Conservation (phyloP, 2,329 filamentous ascomycete species). For the Colletotrichum destructivum region DNA sequence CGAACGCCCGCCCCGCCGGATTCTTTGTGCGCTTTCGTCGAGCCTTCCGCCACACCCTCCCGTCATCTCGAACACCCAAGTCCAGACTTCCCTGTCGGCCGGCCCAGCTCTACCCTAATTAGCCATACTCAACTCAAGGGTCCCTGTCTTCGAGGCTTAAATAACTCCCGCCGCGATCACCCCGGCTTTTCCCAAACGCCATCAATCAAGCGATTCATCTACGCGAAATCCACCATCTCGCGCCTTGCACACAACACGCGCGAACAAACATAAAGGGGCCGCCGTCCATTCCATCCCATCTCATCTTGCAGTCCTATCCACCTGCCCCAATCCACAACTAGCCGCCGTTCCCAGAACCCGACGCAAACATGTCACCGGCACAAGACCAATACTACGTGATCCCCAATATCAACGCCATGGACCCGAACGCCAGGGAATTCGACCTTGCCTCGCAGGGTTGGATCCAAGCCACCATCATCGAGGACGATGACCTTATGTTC, state of each 20-base stretch:
- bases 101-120: conserved; percentile 2
- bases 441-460: conserved; percentile 57
- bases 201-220: conserved; percentile 28
- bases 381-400: conserved; percentile 48
- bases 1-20: conserved; percentile 14
- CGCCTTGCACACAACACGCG: conserved; percentile 12
- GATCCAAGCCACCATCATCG: conserved; percentile 70
- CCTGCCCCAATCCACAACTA: conserved; percentile 11
- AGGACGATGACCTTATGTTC: conserved; percentile 74
- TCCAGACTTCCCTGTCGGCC: conserved; percentile 37
- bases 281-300: conserved; percentile 29
- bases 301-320: background rate
- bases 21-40: conserved; percentile 40
- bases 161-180: conserved; percentile 33
- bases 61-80: conserved; percentile 30
- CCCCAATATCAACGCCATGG: conserved; percentile 52
- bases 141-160: conserved; percentile 35
- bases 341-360: conserved; percentile 23
- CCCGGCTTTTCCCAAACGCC: conserved; percentile 36
- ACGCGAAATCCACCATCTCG: conserved; percentile 29
- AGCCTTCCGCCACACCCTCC: conserved; percentile 13
- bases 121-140: background rate
- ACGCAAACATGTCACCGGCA: conserved; percentile 35
- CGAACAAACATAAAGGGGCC: conserved; percentile 36
- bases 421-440: conserved; percentile 53